These are phyloP conservation scores for Cladosporium sp. DNA, from an alignment of 2,329 filamentous ascomycete genomes.

Conservation along the genomic window DNA sequence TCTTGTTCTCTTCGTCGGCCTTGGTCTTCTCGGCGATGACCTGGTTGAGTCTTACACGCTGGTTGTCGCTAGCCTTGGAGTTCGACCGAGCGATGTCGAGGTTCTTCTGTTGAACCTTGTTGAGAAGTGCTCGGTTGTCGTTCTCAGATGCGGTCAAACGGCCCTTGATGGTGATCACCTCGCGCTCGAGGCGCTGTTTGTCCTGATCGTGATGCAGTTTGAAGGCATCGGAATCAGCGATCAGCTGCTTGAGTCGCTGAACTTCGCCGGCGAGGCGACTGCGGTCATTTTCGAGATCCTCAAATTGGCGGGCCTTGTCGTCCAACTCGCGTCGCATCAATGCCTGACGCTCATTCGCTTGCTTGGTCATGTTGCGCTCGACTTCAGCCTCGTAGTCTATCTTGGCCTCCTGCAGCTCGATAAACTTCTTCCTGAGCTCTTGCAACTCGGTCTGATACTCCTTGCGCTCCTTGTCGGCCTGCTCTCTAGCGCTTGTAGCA, in stretches of 20 bases:
- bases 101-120: slow-evolving; percentile 96
- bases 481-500: slow-evolving; percentile 73
- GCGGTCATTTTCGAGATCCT: slow-evolving; percentile 76
- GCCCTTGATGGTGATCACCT: slow-evolving; percentile 86
- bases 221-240: slow-evolving; percentile 84
- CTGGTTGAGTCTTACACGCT: slow-evolving; percentile 68
- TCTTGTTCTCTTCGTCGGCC: slow-evolving; percentile 75
- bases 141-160: slow-evolving; percentile 89
- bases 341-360: slow-evolving; percentile 75
- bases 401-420: slow-evolving; percentile 79
- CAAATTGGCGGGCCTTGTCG: slow-evolving; percentile 68
- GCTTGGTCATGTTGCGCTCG: slow-evolving; percentile 71
- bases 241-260: slow-evolving; percentile 79
- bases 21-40: slow-evolving; percentile 80
- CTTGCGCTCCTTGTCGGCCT: slow-evolving; percentile 82
- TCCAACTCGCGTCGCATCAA: slow-evolving; percentile 77
- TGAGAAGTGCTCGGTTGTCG: slow-evolving; percentile 89
- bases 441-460: slow-evolving; percentile 84
- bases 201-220: slow-evolving; percentile 87
- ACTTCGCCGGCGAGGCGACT: slow-evolving; percentile 72
- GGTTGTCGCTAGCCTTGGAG: slow-evolving; percentile 78
- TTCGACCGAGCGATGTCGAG: slow-evolving; percentile 89
- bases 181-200: slow-evolving; percentile 87
- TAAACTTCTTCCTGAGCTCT: slow-evolving; percentile 74
- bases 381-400: slow-evolving; percentile 75